Evolutionary conservation across 805 yeast species (phyloP), one percentile per base, ranked within the genome.

Genomic region (Lachancea thermotolerans): DNA sequence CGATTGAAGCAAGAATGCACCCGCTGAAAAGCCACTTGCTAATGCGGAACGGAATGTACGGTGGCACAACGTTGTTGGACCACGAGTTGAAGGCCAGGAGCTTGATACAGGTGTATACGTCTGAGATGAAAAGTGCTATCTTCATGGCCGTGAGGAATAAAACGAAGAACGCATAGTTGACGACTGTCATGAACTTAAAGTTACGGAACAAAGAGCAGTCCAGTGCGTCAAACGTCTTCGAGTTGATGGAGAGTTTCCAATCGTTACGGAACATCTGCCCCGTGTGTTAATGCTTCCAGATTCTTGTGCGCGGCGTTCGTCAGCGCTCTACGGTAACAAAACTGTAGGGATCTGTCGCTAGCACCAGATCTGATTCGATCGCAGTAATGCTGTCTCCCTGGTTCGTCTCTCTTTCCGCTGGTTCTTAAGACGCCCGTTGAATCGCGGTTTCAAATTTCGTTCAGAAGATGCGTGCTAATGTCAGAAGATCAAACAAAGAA

Each of bases 81-180:
- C 91, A 83, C 38, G 76, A 70, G 57, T 83, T 76, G 60, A 82
- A 80, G 1, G 84, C 93, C 53, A 87, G 68, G 35, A 88, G 73
- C 53, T 77, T 79, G 46, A 88, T 65, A 61, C 91, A 79, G 0
- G 95, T 86, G 67, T 85, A 88, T 18, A 87, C 71, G 67, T 88
- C 96, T 1, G 85, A 74, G 1, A 71, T 84, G 40, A 77, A 74
- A 46, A 81, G 67, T 1, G 79, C 71, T 12, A 78, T 58, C 37
- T 79, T 71, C 42, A 85, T 60, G n/a, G 75, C 51, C 21, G 77
- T 54, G 64, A 64, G 52, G 9, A 58, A 56, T 54, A 63, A 50
- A 2, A 57, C 46, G n/a, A 52, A 39, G 17, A 57, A 41, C 7
- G 51, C 17, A 37, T 59, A 62, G 40, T 42, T 49, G 2, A 52